Percentiles rank a stretch among this genome's conserved stretches.
Conservation (phyloP, 2,329 filamentous ascomycete species). For the Eurotiales sp. region DNA sequence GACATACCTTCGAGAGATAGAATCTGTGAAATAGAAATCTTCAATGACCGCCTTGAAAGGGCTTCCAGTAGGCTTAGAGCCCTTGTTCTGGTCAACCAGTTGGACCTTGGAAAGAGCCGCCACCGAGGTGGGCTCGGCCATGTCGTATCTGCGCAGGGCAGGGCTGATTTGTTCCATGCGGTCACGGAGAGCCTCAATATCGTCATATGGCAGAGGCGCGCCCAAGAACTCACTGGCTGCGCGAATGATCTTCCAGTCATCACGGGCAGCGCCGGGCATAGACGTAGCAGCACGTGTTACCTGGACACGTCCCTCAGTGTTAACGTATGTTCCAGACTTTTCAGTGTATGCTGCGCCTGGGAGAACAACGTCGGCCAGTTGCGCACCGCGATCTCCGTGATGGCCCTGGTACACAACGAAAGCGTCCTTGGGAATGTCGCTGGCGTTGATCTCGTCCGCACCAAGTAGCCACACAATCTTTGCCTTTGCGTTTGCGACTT, state of each 20-base stretch:
- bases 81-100: conserved; percentile 95
- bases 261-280: conserved; percentile 81
- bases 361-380: conserved; percentile 88
- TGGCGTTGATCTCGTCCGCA: conserved; percentile 81
- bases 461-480: conserved; percentile 98
- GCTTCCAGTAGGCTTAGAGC: conserved; percentile 65
- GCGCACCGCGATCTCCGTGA: conserved; percentile 89
- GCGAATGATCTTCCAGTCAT: conserved; percentile 98
- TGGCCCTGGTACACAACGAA: conserved; percentile 98
- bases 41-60: conserved; percentile 82
- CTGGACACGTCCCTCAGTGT: conserved; percentile 95
- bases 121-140: conserved; percentile 77
- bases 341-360: conserved; percentile 95
- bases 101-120: conserved; percentile 82
- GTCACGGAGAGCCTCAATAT: conserved; percentile 82
- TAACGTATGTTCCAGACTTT: conserved; percentile 93
- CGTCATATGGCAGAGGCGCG: conserved; percentile 83
- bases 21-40: conserved; percentile 98
- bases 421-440: conserved; percentile 89
- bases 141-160: conserved; percentile 81
- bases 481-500: conserved; percentile 77
- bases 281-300: conserved; percentile 87
- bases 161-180: conserved; percentile 95
- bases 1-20: conserved; percentile 87
- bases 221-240: conserved; percentile 89